Base-by-base conservation (phyloP, 805 yeast species). In the Nakazawaea siamensis region DNA sequence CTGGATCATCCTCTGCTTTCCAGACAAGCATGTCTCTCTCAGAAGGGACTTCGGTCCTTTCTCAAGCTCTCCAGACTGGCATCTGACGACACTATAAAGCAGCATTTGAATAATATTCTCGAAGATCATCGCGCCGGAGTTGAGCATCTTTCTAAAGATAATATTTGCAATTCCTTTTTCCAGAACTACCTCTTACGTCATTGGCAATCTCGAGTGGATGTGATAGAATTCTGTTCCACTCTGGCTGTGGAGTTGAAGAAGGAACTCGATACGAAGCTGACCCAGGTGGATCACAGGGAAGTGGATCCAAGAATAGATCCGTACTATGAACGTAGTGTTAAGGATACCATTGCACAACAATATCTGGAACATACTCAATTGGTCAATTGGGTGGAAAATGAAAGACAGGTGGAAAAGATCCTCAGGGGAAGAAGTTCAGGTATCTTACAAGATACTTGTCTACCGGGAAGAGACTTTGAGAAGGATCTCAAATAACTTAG, bases 21-120 rank as follows among this genome's bases (percentile, higher is more conserved):
- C 2, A 47, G 51, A 14, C 48, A 48, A 9, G 43, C 54, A 3
- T 66, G 72, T 38, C 41, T 55, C 3, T 43, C 51, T 1, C 55
- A 56, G 5, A 52, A 51, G 31, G 60, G 65, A 0, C 44, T 66
- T 4, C 41, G 62, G 20, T 44, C 55, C 3, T 66, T 66, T 37
- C 41, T 66, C 16, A 45, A 51, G 15, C 39, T 57, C 1, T 62
- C 69, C 3, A 46, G 72, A 40, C 41, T 42, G 24, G 42, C 54
- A 4, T 46, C 61, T 9, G 80, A 73, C 42, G 79, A 73, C 45
- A 64, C 62, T 4, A 45, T 73, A 0, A 58, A 51, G 24, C 64
- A 66, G 26, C 50, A 63, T 26, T 41, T 73, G 18, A 69, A 71
- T 33, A 62, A 64, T 8, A 40, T 60, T 6, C 40, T 55, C 11